Evolutionary conservation across 164 flowering plant genomes (phyloP).

Genomic region (Protea cynaroides): DNA sequence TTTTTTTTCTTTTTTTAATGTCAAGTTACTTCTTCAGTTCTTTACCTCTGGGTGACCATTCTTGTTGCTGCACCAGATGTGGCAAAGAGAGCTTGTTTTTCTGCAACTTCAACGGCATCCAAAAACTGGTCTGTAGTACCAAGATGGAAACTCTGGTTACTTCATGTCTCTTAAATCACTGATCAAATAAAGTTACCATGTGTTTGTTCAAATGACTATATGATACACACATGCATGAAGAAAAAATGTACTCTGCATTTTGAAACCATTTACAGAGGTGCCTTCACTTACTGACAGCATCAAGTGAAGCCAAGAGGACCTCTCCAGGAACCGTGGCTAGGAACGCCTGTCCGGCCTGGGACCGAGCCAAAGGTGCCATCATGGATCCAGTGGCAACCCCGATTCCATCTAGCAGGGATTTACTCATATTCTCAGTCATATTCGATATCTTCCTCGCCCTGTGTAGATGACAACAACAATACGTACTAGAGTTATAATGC

Average conservation of each 20-base stretch:
- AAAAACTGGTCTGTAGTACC: slow-evolving; percentile 38
- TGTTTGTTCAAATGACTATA: not conserved
- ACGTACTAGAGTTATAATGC: not conserved
- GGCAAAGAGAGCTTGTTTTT: slow-evolving; percentile 63
- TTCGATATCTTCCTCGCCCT: slow-evolving; percentile 74
- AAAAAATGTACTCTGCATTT: too few relatives aligned
- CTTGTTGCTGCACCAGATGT: slow-evolving; percentile 58
- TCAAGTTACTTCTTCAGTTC: not conserved
- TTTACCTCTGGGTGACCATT: slow-evolving; percentile 58
- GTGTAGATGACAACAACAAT: not conserved
- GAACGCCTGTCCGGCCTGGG: slow-evolving; percentile 66
- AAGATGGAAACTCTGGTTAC: not conserved
- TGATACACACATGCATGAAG: too few relatives aligned
- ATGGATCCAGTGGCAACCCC: slow-evolving; percentile 53
- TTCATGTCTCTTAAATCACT: not conserved
- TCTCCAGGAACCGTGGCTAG: slow-evolving; percentile 71
- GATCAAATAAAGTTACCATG: not conserved
- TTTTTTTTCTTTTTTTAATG: not conserved
- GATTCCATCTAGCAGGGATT: slow-evolving; percentile 56
- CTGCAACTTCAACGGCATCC: slow-evolving; percentile 88
- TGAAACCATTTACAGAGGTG: too few relatives aligned
- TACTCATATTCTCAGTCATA: slow-evolving; percentile 77
- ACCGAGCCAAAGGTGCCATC: slow-evolving; percentile 49
- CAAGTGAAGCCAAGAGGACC: slow-evolving; percentile 83
- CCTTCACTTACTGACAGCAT: slow-evolving; percentile 74